Conservation (phyloP, 1,284 basidiomycete species). For the Gomphus bonarii region DNA sequence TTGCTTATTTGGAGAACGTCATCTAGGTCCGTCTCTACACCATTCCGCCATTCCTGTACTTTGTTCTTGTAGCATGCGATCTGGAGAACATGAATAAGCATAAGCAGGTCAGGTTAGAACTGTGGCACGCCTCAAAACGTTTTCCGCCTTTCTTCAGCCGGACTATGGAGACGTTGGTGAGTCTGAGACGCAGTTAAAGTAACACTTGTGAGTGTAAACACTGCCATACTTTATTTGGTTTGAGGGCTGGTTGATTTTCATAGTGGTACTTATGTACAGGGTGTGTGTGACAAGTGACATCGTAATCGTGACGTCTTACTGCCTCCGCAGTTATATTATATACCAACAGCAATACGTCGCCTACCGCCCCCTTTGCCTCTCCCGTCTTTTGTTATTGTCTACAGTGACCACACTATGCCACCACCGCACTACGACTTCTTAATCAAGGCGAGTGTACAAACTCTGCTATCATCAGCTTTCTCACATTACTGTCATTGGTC, state of each 20-base stretch:
- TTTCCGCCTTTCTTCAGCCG: slow-evolving; percentile 95
- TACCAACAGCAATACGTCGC: neutral
- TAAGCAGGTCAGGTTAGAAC: neutral
- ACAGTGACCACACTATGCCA: slow-evolving; percentile 40
- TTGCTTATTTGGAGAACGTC: slow-evolving; percentile 97
- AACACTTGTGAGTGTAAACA: slow-evolving; percentile 13
- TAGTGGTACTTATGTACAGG: slow-evolving; percentile 15
- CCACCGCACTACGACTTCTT: slow-evolving; percentile 86
- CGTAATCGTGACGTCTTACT: neutral
- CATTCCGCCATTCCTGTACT: slow-evolving; percentile 91
- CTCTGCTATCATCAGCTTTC: neutral
- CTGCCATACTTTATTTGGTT: slow-evolving; percentile 65
- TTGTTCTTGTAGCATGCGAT: slow-evolving; percentile 99
- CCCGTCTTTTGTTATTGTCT: neutral
- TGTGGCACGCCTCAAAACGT: slow-evolving; percentile 75
- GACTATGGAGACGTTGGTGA: slow-evolving; percentile 96
- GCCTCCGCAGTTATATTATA: neutral
- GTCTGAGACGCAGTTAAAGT: slow-evolving; percentile 31
- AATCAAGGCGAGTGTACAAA: slow-evolving; percentile 60
- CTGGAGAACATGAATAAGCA: slow-evolving; percentile 28
- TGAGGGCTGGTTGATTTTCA: slow-evolving; percentile 73
- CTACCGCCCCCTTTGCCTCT: neutral
- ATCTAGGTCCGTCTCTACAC: slow-evolving; percentile 91
- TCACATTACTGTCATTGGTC: slow-evolving; percentile 1
- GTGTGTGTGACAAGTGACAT: neutral